These are phyloP conservation scores for Pseudofabraea citricarpa DNA, from an alignment of 2,329 filamentous ascomycete species.

Conservation along the genomic window DNA sequence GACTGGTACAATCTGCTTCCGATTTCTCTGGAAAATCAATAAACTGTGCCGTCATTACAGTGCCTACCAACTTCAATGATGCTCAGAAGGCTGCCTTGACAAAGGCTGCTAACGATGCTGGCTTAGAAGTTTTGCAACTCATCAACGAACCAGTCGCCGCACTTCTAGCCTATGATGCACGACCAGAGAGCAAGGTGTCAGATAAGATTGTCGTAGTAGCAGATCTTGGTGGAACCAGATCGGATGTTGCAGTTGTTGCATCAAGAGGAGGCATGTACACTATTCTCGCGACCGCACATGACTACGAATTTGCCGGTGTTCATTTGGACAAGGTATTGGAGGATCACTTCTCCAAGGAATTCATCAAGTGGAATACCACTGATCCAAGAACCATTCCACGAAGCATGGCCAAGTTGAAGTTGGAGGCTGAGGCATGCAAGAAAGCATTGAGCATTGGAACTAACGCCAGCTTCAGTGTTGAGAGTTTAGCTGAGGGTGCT, in stretches of 20 bases:
- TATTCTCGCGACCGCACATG: slow-evolving; percentile 85
- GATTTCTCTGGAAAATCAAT: slow-evolving; percentile 92
- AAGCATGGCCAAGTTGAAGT: slow-evolving; percentile 84
- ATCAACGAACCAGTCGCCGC: slow-evolving; percentile 89
- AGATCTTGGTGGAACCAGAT: slow-evolving; percentile 87
- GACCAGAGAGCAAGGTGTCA: slow-evolving; percentile 64
- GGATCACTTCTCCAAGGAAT: slow-evolving; percentile 98
- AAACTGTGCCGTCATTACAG: slow-evolving; percentile 88
- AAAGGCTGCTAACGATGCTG: slow-evolving; percentile 73
- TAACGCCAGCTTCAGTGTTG: slow-evolving; percentile 88
- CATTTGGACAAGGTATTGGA: slow-evolving; percentile 87
- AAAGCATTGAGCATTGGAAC: slow-evolving; percentile 84
- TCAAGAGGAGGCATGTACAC: slow-evolving; percentile 96
- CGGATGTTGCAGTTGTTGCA: slow-evolving; percentile 85
- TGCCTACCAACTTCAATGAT: slow-evolving; percentile 90
- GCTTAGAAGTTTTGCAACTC: slow-evolving; percentile 85
- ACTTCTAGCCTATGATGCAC: slow-evolving; percentile 85
- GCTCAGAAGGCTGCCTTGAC: slow-evolving; percentile 78
- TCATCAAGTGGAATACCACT: slow-evolving; percentile 85
- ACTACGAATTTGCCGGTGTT: slow-evolving; percentile 87
- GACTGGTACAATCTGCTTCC: slow-evolving; percentile 76
- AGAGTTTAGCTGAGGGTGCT: slow-evolving; percentile 81
- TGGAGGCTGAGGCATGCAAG: slow-evolving; percentile 87
- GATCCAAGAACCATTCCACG: slow-evolving; percentile 80
- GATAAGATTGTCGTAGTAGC: slow-evolving; percentile 92